phyloP scores from a whole-genome alignment of 2,329 filamentous ascomycete species.

The Fusarium domesticum region DNA sequence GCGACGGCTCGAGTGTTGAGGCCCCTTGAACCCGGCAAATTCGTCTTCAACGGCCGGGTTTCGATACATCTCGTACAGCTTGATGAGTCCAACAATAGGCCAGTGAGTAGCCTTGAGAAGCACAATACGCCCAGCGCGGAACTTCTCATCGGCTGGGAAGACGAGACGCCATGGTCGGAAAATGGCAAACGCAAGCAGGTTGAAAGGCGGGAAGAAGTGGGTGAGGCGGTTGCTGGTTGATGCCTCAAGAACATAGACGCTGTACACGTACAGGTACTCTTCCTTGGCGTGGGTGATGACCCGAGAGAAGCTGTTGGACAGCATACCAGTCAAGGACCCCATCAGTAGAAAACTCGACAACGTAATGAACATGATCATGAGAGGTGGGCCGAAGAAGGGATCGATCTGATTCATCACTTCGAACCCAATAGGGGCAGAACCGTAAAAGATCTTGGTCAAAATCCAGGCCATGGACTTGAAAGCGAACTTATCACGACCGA shows the following conservation, averaged over 20 bases:
- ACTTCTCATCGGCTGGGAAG: slow-evolving; percentile 58
- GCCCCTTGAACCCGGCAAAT: slow-evolving; percentile 49
- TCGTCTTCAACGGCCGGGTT: slow-evolving; percentile 40
- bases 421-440: slow-evolving; percentile 72
- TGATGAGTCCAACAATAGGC: slow-evolving; percentile 68
- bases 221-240: slow-evolving; percentile 67
- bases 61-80: slow-evolving; percentile 59
- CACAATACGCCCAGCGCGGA: slow-evolving; percentile 60
- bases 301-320: slow-evolving; percentile 70
- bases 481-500: slow-evolving; percentile 68
- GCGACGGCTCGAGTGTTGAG: slow-evolving; percentile 31
- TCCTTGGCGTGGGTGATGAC: slow-evolving; percentile 64
- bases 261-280: slow-evolving; percentile 77
- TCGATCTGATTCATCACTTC: slow-evolving; percentile 62
- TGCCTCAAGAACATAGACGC: slow-evolving; percentile 62
- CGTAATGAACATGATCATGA: slow-evolving; percentile 71
- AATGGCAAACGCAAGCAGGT: slow-evolving; percentile 68
- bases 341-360: slow-evolving; percentile 76
- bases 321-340: slow-evolving; percentile 73
- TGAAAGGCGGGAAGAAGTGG: slow-evolving; percentile 69
- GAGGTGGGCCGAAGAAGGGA: slow-evolving; percentile 55
- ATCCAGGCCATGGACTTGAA: slow-evolving; percentile 70
- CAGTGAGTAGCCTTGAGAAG: slow-evolving; percentile 62
- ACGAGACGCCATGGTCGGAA: slow-evolving; percentile 71
- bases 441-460: slow-evolving; percentile 77